Evolutionary conservation across 129 eudicot species (phyloP).

Genomic region (Chrysanthemum makinoi): DNA sequence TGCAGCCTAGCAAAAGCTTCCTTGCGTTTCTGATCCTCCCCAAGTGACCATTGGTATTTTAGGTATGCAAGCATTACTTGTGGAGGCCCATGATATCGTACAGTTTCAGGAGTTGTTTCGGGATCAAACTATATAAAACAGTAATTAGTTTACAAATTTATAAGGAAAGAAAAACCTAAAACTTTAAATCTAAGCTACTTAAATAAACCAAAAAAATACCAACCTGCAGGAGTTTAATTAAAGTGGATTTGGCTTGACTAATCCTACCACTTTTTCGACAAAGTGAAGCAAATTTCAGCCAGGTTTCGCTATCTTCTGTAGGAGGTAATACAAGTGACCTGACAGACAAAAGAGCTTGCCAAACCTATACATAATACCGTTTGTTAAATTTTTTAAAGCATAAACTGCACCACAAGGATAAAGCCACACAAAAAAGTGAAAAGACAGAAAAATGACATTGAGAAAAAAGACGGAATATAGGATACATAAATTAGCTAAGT

Average conservation of each 20-base stretch:
- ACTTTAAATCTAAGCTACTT: background rate
- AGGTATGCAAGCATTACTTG: slow-evolving; percentile 86
- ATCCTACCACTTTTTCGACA: slow-evolving; percentile 95
- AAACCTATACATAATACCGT: slow-evolving; percentile 48
- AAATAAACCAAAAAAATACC: slow-evolving; percentile 12
- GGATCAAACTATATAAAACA: slow-evolving; percentile 72
- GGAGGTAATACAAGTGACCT: slow-evolving; percentile 97
- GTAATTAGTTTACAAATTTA: slow-evolving; percentile 3
- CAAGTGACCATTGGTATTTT: slow-evolving; percentile 96
- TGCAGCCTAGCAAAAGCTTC: slow-evolving; percentile 88
- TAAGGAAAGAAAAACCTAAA: background rate
- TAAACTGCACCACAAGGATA: slow-evolving; percentile 12
- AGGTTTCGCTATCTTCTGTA: slow-evolving; percentile 87
- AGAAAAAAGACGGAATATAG: no score
- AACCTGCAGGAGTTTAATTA: slow-evolving; percentile 91
- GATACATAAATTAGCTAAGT: no score
- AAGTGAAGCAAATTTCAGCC: slow-evolving; percentile 92
- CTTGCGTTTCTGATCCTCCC: slow-evolving; percentile 89
- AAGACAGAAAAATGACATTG: no score
- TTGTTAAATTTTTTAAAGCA: background rate
- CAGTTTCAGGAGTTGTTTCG: slow-evolving; percentile 77
- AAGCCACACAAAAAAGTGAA: no score
- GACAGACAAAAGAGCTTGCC: slow-evolving; percentile 96
- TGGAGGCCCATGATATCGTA: slow-evolving; percentile 79
- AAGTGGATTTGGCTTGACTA: slow-evolving; percentile 90